Evolutionary conservation across 2,329 filamentous ascomycete genomes (phyloP).

Genomic region (Ceratocystis albifundus): DNA sequence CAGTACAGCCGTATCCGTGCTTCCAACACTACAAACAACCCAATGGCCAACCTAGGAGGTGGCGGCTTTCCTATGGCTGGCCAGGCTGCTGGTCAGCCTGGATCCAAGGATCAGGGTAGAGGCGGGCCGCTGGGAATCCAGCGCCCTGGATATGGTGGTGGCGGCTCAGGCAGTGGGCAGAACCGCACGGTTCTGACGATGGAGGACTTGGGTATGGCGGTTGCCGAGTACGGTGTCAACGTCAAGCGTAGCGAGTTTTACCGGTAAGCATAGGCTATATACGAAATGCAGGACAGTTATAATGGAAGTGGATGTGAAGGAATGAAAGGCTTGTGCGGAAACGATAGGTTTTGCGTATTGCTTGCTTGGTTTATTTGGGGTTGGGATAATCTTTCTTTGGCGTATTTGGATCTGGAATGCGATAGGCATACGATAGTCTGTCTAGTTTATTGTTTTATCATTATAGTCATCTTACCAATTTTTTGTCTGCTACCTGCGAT

Average conservation of each 20-base stretch:
- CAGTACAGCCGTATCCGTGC: constrained; percentile 93
- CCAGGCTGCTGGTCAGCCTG: constrained; percentile 44
- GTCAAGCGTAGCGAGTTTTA: constrained; percentile 98
- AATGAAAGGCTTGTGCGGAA: neutral
- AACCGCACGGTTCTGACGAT: constrained; percentile 92
- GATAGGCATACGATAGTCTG: constrained; percentile 10
- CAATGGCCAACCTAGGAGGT: constrained; percentile 74
- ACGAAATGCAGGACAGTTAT: neutral
- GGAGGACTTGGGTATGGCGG: constrained; percentile 97
- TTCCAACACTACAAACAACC: constrained; percentile 79
- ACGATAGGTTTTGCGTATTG: neutral
- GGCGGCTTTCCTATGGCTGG: constrained; percentile 56
- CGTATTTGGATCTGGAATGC: constrained; percentile 14
- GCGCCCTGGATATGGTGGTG: constrained; percentile 70
- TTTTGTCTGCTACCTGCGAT: neutral
- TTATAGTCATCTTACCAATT: neutral
- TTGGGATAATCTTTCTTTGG: constrained; percentile 10
- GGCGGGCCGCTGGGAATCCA: constrained; percentile 58
- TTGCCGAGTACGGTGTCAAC: constrained; percentile 94
- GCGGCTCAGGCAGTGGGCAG: constrained; percentile 76
- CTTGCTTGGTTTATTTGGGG: neutral
- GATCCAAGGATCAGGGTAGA: constrained; percentile 46
- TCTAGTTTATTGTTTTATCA: constrained; percentile 3
- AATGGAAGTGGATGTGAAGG: neutral
- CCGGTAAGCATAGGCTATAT: constrained; percentile 39